Evolutionary conservation across 2,329 filamentous ascomycete genomes (phyloP).

Genomic region (Colletotrichum sp.): DNA sequence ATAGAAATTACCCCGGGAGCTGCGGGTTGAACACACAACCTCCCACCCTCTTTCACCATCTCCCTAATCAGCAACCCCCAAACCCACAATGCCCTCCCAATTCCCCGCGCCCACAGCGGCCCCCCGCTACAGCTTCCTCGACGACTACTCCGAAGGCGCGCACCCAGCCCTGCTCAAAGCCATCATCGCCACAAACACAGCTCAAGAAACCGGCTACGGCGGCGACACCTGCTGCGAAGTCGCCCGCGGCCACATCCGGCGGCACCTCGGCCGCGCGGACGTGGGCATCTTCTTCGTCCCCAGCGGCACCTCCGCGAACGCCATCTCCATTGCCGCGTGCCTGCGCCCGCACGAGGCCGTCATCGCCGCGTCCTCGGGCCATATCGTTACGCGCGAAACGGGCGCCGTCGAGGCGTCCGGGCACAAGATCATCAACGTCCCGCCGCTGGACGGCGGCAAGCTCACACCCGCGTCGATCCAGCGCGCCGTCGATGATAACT

Average conservation of each 20-base stretch:
- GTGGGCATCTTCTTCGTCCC: slow-evolving; percentile 56
- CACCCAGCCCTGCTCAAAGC: slow-evolving; percentile 54
- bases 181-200: slow-evolving; percentile 45
- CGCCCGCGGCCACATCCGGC: slow-evolving; percentile 43
- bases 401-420: slow-evolving; percentile 56
- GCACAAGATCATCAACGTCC: slow-evolving; percentile 56
- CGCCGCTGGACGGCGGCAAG: slow-evolving; percentile 47
- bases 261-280: slow-evolving; percentile 32
- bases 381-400: slow-evolving; percentile 54
- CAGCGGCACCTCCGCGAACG: slow-evolving; percentile 55
- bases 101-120: neutral
- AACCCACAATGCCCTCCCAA: neutral
- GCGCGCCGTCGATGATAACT: slow-evolving; percentile 49
- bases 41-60: neutral
- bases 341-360: slow-evolving; percentile 55
- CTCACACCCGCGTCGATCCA: slow-evolving; percentile 47
- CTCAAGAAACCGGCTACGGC: slow-evolving; percentile 53
- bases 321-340: slow-evolving; percentile 56
- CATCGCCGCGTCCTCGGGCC: slow-evolving; percentile 52
- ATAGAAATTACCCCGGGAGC: neutral
- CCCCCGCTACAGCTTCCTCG: slow-evolving; percentile 48
- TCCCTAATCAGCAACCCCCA: accelerated
- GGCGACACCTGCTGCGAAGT: slow-evolving; percentile 46
- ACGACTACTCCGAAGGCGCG: slow-evolving; percentile 58
- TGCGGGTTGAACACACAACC: neutral